A percentile compares a stretch with the other conserved stretches of the same genome.
phyloP scores from a whole-genome alignment of 208 protist genomes.

The Crithidia mellificae region DNA sequence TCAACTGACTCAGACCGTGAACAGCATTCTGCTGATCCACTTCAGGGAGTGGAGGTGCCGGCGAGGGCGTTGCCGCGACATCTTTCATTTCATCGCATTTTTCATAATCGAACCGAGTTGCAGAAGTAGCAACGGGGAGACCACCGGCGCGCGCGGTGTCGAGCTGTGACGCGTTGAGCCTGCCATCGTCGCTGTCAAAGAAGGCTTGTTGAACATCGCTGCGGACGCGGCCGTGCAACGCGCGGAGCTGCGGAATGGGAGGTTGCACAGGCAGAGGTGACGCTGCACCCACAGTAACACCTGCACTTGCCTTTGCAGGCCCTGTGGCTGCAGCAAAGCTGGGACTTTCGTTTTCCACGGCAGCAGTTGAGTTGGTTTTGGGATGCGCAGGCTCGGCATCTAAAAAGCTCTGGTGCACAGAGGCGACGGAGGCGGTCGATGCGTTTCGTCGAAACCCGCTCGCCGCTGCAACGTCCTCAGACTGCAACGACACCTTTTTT shows the following conservation, averaged over 20 bases:
- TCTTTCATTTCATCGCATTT: too few relatives aligned
- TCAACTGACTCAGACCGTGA: too few relatives aligned
- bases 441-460: neutral
- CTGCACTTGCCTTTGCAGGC: too few relatives aligned
- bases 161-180: neutral
- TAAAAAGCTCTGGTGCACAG: conserved; percentile 32
- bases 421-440: conserved; percentile 21
- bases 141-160: neutral
- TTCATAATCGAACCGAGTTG: too few relatives aligned
- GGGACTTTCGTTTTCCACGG: neutral
- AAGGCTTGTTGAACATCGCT: conserved; percentile 14
- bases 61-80: too few relatives aligned
- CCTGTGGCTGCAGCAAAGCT: neutral
- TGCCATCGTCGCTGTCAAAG: conserved; percentile 15
- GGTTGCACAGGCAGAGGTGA: neutral
- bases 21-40: too few relatives aligned
- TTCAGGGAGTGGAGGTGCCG: too few relatives aligned
- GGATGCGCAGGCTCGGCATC: neutral
- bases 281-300: too few relatives aligned
- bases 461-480: neutral
- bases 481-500: neutral
- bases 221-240: neutral
- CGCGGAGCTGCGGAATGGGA: conserved; percentile 2
- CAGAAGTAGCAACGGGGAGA: neutral
- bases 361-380: neutral